Evolutionary conservation across 23 red algal genomes (phyloP), one percentile per base, ranked within the genome.

Genomic region (Gracilaria vermiculophylla): DNA sequence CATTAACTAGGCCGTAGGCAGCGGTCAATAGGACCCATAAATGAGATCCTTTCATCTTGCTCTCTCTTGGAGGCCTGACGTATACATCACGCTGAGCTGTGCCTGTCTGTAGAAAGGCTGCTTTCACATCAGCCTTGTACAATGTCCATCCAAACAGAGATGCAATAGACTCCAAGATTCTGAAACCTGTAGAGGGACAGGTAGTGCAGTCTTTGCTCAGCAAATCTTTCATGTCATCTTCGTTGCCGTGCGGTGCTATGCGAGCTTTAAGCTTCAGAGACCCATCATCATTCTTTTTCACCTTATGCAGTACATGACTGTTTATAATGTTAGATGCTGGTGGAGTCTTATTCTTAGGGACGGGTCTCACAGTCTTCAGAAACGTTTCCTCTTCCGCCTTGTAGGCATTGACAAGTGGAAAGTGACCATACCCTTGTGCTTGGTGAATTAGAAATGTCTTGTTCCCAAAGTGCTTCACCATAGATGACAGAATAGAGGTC

Each of bases 341-440:
- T 32, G 53, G 43, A 47, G 12, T 12, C 43, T 8, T 5, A 5
- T 12, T 5, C 6, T 12, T 5, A 47, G 12, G 12, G 6, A 47
- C 43, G 5, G 43, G 43, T 8, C 12, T 8, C 5, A 12, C 43
- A 47, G 43, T 47, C 12, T 47, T 47, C 6, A 47, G 43, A 12
- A 47, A 47, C 6, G 6, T 47, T 5, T 47, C 43, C 12, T 47
- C 78, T 58, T 82, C 78, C 40, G 25, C 43, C 16, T 57, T 44
- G 52, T n/a, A 82, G 14, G 78, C 50, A 14, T 57, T 82, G 6
- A 37, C 24, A 16, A 82, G 5, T 36, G 57, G 28, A 51, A 27
- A 82, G 23, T 82, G 78, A 43, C 61, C 78, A 82, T 61, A 82
- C 17, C 78, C 78, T 65, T 82, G 78, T 20, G 78, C 78, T 52